A percentile compares a stretch with the other conserved stretches of the same genome.
These are phyloP conservation scores for Aspergillus saccharolyticus DNA, from an alignment of 495 filamentous ascomycete genomes.

Conservation along the genomic window DNA sequence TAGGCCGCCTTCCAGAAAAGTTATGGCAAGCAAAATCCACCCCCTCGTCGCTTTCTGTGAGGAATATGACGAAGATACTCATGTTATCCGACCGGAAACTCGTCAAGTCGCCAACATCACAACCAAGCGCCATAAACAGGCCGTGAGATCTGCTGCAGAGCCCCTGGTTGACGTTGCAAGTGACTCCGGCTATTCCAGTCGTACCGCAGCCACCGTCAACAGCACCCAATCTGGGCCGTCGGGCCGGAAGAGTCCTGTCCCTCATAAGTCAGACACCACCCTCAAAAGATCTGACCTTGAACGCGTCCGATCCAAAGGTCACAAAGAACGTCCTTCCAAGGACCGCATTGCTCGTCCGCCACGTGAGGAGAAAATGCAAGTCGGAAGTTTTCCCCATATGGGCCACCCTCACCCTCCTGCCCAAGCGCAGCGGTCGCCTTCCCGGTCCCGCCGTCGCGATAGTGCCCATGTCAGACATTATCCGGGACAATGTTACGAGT, in stretches of 20 bases:
- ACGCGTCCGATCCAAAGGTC: conserved; percentile 28
- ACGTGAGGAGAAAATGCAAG: conserved; percentile 37
- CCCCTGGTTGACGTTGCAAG: conserved; percentile 47
- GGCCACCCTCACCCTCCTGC: conserved; percentile 26
- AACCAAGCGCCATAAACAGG: conserved; percentile 49
- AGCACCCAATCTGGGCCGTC: conserved; percentile 51
- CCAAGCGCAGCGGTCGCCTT: conserved; percentile 31
- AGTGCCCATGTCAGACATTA: conserved; percentile 26
- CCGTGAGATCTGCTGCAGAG: conserved; percentile 31
- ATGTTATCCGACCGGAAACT: conserved; percentile 43
- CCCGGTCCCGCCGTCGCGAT: conserved; percentile 34
- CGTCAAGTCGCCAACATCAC: conserved; percentile 49
- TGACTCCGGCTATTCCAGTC: conserved; percentile 64
- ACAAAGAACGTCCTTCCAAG: conserved; percentile 28
- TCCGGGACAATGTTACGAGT: conserved; percentile 30
- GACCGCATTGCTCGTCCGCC: conserved; percentile 26
- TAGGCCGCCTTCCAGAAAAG: conserved; percentile 24
- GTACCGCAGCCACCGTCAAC: conserved; percentile 51
- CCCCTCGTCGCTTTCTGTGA: conserved; percentile 48
- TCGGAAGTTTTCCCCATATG: conserved; percentile 29
- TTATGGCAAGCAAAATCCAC: conserved; percentile 37
- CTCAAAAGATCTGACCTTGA: conserved; percentile 29
- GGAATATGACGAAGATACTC: conserved; percentile 52
- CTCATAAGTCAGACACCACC: conserved; percentile 38
- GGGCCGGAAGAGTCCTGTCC: conserved; percentile 38